These are phyloP conservation scores for Wickerhamiella occidentalis DNA, from an alignment of 805 yeast genomes.

Conservation along the genomic window DNA sequence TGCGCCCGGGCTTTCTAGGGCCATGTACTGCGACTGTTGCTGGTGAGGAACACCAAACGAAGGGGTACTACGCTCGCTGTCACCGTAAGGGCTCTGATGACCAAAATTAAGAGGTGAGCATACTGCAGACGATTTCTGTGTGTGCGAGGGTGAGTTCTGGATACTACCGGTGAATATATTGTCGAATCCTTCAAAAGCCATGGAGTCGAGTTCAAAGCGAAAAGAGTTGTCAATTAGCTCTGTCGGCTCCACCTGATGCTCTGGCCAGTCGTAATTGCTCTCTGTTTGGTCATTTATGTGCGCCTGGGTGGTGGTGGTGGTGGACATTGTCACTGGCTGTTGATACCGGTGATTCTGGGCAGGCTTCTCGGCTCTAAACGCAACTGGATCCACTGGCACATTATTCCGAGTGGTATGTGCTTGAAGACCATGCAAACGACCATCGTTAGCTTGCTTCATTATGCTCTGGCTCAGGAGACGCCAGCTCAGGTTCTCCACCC, in stretches of 20 bases:
- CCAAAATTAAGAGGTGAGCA: slow-evolving; percentile 7
- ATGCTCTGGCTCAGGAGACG: slow-evolving; percentile 45
- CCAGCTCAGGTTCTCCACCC: slow-evolving; percentile 85
- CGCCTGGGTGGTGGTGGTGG: neutral
- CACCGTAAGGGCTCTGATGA: slow-evolving; percentile 6
- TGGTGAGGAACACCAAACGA: slow-evolving; percentile 1
- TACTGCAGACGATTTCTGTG: neutral
- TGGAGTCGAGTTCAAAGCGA: slow-evolving; percentile 12
- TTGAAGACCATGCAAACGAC: neutral
- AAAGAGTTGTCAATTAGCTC: slow-evolving; percentile 7
- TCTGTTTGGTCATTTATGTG: neutral
- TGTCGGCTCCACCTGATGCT: neutral
- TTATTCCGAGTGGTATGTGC: too few relatives aligned
- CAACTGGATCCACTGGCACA: neutral
- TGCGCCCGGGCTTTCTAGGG: neutral
- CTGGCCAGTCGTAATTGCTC: neutral
- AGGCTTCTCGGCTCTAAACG: too few relatives aligned
- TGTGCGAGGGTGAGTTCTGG: neutral
- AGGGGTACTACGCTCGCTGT: slow-evolving; percentile 9
- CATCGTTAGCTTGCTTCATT: neutral
- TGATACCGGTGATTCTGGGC: too few relatives aligned
- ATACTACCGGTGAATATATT: neutral
- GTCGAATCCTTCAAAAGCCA: slow-evolving; percentile 14
- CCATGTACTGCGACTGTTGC: slow-evolving; percentile 4
- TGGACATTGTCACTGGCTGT: too few relatives aligned